Base-by-base conservation (phyloP, 257 asterid species). In the Penstemon barbatus region DNA sequence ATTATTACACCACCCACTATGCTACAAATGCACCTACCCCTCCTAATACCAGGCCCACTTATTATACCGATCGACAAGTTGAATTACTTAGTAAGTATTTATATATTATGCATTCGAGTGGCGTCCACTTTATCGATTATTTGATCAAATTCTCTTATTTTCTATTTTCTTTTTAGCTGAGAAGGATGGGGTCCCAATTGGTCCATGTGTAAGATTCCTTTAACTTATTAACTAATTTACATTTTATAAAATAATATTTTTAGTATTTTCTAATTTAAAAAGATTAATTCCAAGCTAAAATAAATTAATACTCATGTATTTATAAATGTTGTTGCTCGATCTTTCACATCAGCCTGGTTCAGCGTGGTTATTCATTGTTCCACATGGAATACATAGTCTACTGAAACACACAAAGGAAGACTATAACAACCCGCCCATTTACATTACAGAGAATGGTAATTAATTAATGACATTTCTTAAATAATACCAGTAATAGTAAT, bases 361-460 rank as follows among this genome's bases (percentile, higher is more conserved):
- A 11, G 6, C 1, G 0, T 63, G 79, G 80, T 58, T 70, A 56
- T 75, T 9, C 60, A 4, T 64, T 40, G 72, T 64, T 45, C 85
- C 85, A 37, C 11, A 37, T 7, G 85, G 85, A 19, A 44, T 76
- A 6, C 49, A 57, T 46, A 50, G 73, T 7, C 77, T 72, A 60
- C 55, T 83, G 18, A 10, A 52, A 9, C 66, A 78, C 70, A 59
- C 73, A 6, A 64, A 80, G 75, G 37, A 72, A 0, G 70, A 37
- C 19, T 83, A 77, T 55, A 63, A 63, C 0, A 58, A 65, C 44
- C 82, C 86, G 5, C 5, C 49, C 5, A 70, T 84, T 39, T 77
- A 80, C 66, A 68, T 80, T n/a, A 77, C 85, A 0, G 85, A 80
- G 55, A 77, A 77, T 7, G 82, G 84, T 79, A 65, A 4, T 49